A percentile compares a stretch with the other conserved stretches of the same genome.
Evolutionary conservation across 2,329 filamentous ascomycete species (phyloP).

Genomic region (Aspergillus bombycis): DNA sequence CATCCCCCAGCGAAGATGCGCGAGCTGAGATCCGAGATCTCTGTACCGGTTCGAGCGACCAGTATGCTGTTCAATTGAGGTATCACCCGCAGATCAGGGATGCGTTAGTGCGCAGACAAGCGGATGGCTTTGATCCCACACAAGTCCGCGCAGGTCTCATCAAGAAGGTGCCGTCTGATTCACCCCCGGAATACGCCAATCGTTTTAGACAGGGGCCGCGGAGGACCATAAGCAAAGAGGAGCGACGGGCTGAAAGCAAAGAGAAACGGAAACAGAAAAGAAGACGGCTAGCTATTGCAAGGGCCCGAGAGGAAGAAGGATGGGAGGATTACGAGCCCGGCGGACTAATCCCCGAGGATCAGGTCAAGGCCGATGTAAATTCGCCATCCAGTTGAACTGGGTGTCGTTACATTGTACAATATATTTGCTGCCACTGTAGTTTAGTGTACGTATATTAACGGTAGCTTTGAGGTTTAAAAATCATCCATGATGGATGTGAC

Average conservation of each 20-base stretch:
- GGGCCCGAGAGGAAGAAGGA: constrained; percentile 23
- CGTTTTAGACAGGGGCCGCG: constrained; percentile 7
- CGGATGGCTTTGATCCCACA: constrained; percentile 4
- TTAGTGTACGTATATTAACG: neutral
- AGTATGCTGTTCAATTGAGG: constrained; percentile 34
- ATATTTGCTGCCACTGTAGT: neutral
- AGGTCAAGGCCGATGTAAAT: constrained; percentile 2
- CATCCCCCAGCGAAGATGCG: constrained; percentile 27
- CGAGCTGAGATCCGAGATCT: constrained; percentile 32
- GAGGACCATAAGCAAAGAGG: constrained; percentile 14
- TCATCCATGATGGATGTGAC: neutral
- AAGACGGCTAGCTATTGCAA: constrained; percentile 22
- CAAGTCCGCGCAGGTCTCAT: neutral
- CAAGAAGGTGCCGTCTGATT: constrained; percentile 2
- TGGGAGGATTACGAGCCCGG: constrained; percentile 27
- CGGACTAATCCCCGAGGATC: constrained; percentile 21
- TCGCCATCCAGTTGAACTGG: neutral
- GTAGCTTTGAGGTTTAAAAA: neutral
- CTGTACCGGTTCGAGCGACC: constrained; percentile 33
- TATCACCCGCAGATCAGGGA: constrained; percentile 33
- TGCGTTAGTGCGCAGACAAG: constrained; percentile 4
- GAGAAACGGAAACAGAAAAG: constrained; percentile 27
- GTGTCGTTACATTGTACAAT: neutral
- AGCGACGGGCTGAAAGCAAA: constrained; percentile 22
- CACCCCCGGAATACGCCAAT: constrained; percentile 2